These are phyloP conservation scores for Pelargonium citronellum DNA, from an alignment of 441 rosid genomes.

Conservation along the genomic window DNA sequence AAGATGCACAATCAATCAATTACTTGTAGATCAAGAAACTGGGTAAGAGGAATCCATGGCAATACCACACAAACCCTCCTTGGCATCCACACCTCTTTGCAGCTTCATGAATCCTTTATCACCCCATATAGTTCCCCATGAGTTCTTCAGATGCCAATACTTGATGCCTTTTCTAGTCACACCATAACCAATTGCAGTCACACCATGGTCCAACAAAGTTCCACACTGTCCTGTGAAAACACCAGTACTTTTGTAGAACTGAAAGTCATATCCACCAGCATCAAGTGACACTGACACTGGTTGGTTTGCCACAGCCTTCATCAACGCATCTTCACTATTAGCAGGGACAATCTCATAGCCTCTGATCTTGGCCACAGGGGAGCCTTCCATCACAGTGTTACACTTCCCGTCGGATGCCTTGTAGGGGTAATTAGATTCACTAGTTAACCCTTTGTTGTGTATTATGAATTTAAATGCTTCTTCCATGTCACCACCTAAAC, in stretches of 20 bases:
- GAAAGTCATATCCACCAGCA: constrained; percentile 75
- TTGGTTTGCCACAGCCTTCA: constrained; percentile 68
- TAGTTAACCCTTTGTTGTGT: constrained; percentile 17
- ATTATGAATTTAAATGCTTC: constrained; percentile 26
- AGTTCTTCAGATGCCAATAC: constrained; percentile 31
- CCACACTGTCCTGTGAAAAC: constrained; percentile 21
- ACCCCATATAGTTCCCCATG: constrained; percentile 28
- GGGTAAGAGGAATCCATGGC: constrained; percentile 29
- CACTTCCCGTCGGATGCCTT: constrained; percentile 20
- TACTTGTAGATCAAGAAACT: too few relatives aligned
- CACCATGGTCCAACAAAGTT: constrained; percentile 24
- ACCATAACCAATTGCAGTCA: constrained; percentile 22
- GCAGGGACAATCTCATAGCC: constrained; percentile 61
- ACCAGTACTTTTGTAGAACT: constrained; percentile 39
- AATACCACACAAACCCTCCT: constrained; percentile 30
- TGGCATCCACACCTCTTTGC: constrained; percentile 20
- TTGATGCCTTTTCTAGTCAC: constrained; percentile 17
- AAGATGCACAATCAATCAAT: too few relatives aligned
- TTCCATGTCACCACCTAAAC: constrained; percentile 22
- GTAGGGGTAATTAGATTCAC: constrained; percentile 24
- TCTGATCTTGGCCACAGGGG: too few relatives aligned
- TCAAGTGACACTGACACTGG: constrained; percentile 85
- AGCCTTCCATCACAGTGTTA: not conserved
- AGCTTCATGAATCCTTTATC: constrained; percentile 27
- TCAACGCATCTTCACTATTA: constrained; percentile 49